Evolutionary conservation across 1,284 basidiomycete species (phyloP).

Genomic region (Pyrrhoderma noxium): DNA sequence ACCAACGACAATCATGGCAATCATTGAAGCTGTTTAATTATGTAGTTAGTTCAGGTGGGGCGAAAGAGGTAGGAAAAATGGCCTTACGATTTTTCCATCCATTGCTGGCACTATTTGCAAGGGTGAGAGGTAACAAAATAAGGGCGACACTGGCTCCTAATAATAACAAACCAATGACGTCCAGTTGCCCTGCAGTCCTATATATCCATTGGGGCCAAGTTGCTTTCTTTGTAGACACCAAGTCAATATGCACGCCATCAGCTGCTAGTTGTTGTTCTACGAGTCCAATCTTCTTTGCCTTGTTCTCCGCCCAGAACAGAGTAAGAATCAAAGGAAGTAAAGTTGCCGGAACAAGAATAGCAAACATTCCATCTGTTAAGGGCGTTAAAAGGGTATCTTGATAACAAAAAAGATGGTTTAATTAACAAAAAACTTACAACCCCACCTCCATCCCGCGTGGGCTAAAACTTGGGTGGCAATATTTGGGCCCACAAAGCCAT

Average conservation of each 20-base stretch:
- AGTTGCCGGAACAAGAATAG: slow-evolving; percentile 48
- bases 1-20: slow-evolving; percentile 48
- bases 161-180: slow-evolving; percentile 60
- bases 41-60: slow-evolving; percentile 4
- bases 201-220: neutral
- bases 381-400: neutral
- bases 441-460: slow-evolving; percentile 65
- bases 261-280: slow-evolving; percentile 22
- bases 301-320: slow-evolving; percentile 65
- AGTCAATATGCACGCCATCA: neutral
- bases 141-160: slow-evolving; percentile 54
- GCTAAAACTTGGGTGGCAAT: slow-evolving; percentile 53
- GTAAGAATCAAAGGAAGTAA: slow-evolving; percentile 55
- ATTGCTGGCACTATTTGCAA: slow-evolving; percentile 37
- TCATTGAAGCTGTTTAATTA: slow-evolving; percentile 38
- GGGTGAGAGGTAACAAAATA: slow-evolving; percentile 62
- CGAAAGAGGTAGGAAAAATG: neutral
- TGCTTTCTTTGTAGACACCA: neutral
- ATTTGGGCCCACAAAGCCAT: slow-evolving; percentile 65
- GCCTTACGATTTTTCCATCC: slow-evolving; percentile 41
- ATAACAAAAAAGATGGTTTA: neutral
- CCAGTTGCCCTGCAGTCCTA: slow-evolving; percentile 40
- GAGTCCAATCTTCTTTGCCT: slow-evolving; percentile 47
- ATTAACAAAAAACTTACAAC: slow-evolving; percentile 36
- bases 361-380: slow-evolving; percentile 60